Conservation (phyloP, 441 rosid genomes). For the Populus hybrid region DNA sequence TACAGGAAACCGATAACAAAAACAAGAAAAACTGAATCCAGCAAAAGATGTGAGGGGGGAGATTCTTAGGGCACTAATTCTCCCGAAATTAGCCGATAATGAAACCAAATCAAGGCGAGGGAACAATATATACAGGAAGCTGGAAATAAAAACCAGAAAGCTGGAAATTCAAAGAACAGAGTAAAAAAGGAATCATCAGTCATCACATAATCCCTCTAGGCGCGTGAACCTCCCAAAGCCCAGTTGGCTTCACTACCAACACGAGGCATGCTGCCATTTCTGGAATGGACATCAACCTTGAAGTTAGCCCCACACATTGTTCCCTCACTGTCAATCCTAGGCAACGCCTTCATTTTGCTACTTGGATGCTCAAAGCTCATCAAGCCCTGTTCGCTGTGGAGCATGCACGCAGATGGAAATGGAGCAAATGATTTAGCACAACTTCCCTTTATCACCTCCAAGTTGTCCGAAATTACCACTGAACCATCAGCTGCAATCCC, state of each 20-base stretch:
- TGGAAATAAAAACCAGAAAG: not conserved
- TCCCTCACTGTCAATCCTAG: slow-evolving; percentile 87
- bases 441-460: slow-evolving; percentile 70
- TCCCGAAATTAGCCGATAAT: not conserved
- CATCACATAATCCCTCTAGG: not conserved
- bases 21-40: not conserved
- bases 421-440: slow-evolving; percentile 93
- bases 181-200: not conserved
- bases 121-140: not conserved
- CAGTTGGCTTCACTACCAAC: slow-evolving; percentile 94
- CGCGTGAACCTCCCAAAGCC: slow-evolving; percentile 41
- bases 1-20: not conserved
- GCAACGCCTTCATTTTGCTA: slow-evolving; percentile 73
- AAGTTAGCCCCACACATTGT: slow-evolving; percentile 76
- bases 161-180: not conserved
- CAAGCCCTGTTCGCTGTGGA: slow-evolving; percentile 76
- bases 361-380: slow-evolving; percentile 90
- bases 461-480: slow-evolving; percentile 62
- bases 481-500: slow-evolving; percentile 87
- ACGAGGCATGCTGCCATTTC: slow-evolving; percentile 58
- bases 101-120: not conserved
- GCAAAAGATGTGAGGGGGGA: not conserved
- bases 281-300: slow-evolving; percentile 66
- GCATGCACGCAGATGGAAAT: slow-evolving; percentile 94
- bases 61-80: not conserved